Conservation (phyloP, 495 filamentous ascomycete species). For the Penicillium egyptiacum region DNA sequence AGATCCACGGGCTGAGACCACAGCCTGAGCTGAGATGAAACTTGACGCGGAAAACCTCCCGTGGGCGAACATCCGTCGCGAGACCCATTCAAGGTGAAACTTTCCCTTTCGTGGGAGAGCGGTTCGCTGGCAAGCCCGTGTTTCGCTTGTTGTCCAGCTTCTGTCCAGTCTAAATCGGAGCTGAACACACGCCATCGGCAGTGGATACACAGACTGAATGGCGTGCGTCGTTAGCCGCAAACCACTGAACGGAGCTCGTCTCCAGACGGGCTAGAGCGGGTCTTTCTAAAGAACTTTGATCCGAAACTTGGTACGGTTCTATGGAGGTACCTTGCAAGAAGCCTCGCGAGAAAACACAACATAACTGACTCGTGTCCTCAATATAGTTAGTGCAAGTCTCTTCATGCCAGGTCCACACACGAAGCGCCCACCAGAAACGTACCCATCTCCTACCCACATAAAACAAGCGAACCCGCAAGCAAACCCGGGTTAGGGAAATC, state of each 20-base stretch:
- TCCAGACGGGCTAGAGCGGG: not conserved
- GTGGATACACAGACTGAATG: not conserved
- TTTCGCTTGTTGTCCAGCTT: not conserved
- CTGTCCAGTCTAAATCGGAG: not conserved
- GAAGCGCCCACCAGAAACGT: not conserved
- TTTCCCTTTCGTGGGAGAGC: not conserved
- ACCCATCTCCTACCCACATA: not conserved
- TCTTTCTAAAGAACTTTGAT: not conserved
- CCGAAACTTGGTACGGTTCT: not conserved
- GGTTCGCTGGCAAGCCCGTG: not conserved
- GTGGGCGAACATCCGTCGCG: not conserved
- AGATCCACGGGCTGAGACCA: not conserved
- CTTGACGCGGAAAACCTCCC: not conserved
- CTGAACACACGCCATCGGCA: not conserved
- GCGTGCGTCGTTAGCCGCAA: not conserved
- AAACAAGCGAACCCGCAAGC: not conserved
- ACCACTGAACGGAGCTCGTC: not conserved
- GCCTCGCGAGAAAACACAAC: not conserved
- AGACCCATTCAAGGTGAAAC: not conserved
- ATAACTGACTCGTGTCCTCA: not conserved
- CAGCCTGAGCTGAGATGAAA: conserved; percentile 4
- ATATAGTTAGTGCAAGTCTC: not conserved
- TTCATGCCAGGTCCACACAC: not conserved
- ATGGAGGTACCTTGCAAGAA: not conserved
- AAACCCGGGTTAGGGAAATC: not conserved